Evolutionary conservation across 768 basidiomycete species (phyloP).

Genomic region (Podaxis sp.): DNA sequence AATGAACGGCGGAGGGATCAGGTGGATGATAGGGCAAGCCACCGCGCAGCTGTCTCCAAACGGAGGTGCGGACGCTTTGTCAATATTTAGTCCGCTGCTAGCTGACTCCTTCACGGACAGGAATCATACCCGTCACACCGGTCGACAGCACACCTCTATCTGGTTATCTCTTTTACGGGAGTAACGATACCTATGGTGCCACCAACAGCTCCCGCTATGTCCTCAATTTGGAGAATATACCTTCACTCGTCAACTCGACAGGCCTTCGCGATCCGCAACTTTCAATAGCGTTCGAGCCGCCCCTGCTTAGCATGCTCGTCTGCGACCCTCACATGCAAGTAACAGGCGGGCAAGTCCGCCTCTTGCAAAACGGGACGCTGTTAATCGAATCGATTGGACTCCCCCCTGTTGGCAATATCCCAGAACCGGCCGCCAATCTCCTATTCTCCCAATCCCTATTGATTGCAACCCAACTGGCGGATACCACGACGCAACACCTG

Average conservation of each 20-base stretch:
- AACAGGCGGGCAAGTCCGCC: background rate
- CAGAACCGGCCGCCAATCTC: background rate
- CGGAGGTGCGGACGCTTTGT: background rate
- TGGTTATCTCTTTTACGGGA: background rate
- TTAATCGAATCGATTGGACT: background rate
- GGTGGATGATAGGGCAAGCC: background rate
- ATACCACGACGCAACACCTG: background rate
- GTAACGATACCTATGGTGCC: background rate
- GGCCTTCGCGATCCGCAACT: background rate
- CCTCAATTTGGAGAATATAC: background rate
- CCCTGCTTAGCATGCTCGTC: background rate
- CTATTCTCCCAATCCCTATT: background rate
- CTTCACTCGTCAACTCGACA: background rate
- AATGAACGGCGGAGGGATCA: background rate
- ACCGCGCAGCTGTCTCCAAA: background rate
- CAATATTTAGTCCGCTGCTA: background rate
- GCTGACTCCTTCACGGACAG: background rate
- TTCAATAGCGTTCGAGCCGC: background rate
- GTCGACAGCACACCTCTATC: background rate
- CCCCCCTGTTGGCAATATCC: background rate
- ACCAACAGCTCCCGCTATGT: background rate
- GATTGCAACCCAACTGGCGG: background rate
- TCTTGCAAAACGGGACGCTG: background rate
- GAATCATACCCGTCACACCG: background rate
- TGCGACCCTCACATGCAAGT: slow-evolving; percentile 1